phyloP scores from a whole-genome alignment of 495 filamentous ascomycete genomes.

The Aspergillus kassunensis region DNA sequence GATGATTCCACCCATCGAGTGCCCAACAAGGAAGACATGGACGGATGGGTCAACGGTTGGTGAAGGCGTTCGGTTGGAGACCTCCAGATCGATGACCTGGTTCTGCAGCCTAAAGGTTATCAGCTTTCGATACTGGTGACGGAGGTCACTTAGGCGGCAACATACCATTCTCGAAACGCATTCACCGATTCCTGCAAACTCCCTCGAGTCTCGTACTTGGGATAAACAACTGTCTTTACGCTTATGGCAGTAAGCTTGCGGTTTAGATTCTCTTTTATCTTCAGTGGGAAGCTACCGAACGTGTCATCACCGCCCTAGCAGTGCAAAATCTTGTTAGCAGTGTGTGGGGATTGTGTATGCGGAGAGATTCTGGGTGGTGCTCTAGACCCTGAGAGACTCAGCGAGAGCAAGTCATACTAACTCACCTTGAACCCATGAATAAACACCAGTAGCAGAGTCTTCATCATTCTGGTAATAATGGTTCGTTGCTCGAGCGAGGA shows the following conservation, averaged over 20 bases:
- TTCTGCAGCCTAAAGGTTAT: slow-evolving; percentile 68
- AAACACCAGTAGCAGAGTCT: slow-evolving; percentile 85
- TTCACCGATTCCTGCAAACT: slow-evolving; percentile 77
- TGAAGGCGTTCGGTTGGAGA: slow-evolving; percentile 71
- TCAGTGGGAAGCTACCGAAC: slow-evolving; percentile 72
- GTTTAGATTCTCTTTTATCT: slow-evolving; percentile 66
- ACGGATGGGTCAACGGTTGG: slow-evolving; percentile 89
- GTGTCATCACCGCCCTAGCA: slow-evolving; percentile 81
- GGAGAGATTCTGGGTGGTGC: too few relatives aligned
- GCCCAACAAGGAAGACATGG: slow-evolving; percentile 77
- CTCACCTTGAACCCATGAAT: slow-evolving; percentile 96
- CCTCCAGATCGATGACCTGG: slow-evolving; percentile 92
- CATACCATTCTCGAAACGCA: slow-evolving; percentile 80
- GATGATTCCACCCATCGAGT: slow-evolving; percentile 97
- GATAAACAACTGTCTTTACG: slow-evolving; percentile 71
- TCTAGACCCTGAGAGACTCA: too few relatives aligned
- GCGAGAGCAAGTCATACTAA: background rate
- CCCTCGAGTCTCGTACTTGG: slow-evolving; percentile 87
- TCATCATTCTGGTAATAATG: slow-evolving; percentile 59
- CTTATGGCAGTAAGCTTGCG: slow-evolving; percentile 69
- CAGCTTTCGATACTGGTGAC: background rate
- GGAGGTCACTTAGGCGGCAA: background rate
- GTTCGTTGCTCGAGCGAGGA: background rate
- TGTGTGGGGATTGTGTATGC: background rate
- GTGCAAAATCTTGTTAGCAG: background rate